phyloP scores from a whole-genome alignment of 306 rosid species.

The Arachis stenosperma region DNA sequence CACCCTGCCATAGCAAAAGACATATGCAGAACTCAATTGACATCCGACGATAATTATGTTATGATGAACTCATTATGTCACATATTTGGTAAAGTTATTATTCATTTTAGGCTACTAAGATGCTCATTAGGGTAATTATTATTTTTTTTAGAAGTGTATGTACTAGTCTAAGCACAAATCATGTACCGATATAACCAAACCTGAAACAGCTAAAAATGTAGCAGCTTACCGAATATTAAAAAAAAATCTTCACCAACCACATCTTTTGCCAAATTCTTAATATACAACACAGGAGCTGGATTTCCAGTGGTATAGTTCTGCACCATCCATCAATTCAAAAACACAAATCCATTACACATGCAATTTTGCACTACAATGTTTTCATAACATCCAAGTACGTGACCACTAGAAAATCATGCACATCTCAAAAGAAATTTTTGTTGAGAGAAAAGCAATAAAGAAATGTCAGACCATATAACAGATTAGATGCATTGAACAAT shows the following conservation, averaged over 20 bases:
- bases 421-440: neutral
- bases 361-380: slow-evolving; percentile 25
- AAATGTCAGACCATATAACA: slow-evolving; percentile 2
- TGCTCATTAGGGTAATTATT: neutral
- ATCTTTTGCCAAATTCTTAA: slow-evolving; percentile 96
- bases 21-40: slow-evolving; percentile 14
- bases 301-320: slow-evolving; percentile 89
- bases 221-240: slow-evolving; percentile 80
- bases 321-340: slow-evolving; percentile 47
- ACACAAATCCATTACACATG: slow-evolving; percentile 18
- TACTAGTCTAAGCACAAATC: no score
- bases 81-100: neutral
- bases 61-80: neutral
- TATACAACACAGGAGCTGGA: slow-evolving; percentile 83
- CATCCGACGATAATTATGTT: neutral
- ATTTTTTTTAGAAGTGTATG: no score
- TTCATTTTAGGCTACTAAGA: slow-evolving; percentile 9
- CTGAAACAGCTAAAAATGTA: slow-evolving; percentile 16
- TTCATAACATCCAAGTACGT: neutral
- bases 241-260: slow-evolving; percentile 75
- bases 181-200: neutral
- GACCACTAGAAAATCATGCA: slow-evolving; percentile 4
- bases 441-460: neutral
- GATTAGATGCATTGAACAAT: slow-evolving; percentile 17
- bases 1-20: slow-evolving; percentile 60